Conservation (phyloP, 805 yeast species). For the Candida sonorensis region DNA sequence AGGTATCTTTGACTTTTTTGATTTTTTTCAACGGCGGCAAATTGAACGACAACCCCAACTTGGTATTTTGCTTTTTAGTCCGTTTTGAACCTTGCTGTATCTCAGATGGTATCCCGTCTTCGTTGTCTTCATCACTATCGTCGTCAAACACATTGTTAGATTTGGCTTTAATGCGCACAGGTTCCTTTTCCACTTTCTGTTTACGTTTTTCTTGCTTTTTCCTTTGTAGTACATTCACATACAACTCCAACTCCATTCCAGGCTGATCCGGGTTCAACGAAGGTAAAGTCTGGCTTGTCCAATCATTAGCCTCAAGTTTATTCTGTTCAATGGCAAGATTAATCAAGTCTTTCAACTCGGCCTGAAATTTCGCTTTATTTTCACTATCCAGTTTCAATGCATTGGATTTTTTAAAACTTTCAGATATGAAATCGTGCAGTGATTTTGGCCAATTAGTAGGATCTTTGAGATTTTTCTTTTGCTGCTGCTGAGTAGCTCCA, state of each 20-base stretch:
- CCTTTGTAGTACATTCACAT: conserved; percentile 9
- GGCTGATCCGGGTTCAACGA: conserved; percentile 17
- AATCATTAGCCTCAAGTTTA: conserved; percentile 42
- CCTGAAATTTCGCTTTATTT: conserved; percentile 34
- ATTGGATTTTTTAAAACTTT: conserved; percentile 36
- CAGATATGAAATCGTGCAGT: conserved; percentile 42
- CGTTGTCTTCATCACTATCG: background rate
- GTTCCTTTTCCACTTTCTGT: background rate
- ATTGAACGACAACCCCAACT: conserved; percentile 3
- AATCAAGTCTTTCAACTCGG: conserved; percentile 43
- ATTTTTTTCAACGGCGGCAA: conserved; percentile 11
- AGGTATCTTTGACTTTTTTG: too few species aligned
- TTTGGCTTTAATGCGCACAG: too few species aligned
- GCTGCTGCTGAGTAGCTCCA: conserved; percentile 1
- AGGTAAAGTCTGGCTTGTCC: conserved; percentile 49
- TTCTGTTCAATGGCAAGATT: conserved; percentile 39
- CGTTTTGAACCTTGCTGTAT: too few species aligned
- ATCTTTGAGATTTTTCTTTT: conserved; percentile 18
- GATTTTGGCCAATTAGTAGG: conserved; percentile 48
- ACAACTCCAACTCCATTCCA: conserved; percentile 10
- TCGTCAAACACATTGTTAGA: background rate
- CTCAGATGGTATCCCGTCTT: background rate
- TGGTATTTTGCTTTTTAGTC: too few species aligned
- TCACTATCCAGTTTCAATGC: conserved; percentile 27
- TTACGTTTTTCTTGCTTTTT: conserved; percentile 1